Evolutionary conservation across 768 basidiomycete species (phyloP), one percentile per base, ranked within the genome.

Genomic region (Phlebiopsis gigantea): DNA sequence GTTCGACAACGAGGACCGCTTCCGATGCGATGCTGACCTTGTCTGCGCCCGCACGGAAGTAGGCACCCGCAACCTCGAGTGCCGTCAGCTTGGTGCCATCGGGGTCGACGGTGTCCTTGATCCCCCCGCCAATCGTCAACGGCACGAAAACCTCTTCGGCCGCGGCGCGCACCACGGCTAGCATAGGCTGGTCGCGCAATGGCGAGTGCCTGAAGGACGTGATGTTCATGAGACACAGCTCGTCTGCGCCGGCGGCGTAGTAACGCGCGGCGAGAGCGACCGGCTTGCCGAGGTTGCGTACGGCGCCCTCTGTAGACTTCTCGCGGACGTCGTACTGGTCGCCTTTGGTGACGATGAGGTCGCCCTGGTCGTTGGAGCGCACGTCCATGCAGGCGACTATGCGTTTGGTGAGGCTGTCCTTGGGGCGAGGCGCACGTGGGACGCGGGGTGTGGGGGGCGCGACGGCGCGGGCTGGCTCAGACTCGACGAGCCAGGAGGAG

Each of bases 271-370:
- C 88, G 58, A 98, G 85, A 26, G 90, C 84, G 64, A 99, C 92
- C 19, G 97, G 97, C 73, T 97, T 98, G 51, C 97, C 97, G 48
- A 99, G 87, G 71, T 99, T 98, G 63, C 96, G 88, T 12, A 99
- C 97, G 0, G 82, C 82, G 25, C 90, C 90, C 6, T 83, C 86
- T 1, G 81, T 72, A 53, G 53, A 68, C 65, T 87, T 93, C 72
- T 98, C 95, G 53, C 95, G 90, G 17, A 98, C 95, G 69, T 98
- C 93, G 73, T 99, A 99, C 70, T 97, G 97, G 71, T 99, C 97
- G 56, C 97, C 97, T 75, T 99, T 99, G 43, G 97, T 99, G 1
- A 99, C 97, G 57, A 99, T 94, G 53, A 99, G 84, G 70, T 99
- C 97, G 26, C 97, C 97, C 14, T 85, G 70, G 69, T 99, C 97